Percentiles rank a stretch among this genome's conserved stretches.
Evolutionary conservation across 768 basidiomycete species (phyloP).

Genomic region (Termitomyces sp.): DNA sequence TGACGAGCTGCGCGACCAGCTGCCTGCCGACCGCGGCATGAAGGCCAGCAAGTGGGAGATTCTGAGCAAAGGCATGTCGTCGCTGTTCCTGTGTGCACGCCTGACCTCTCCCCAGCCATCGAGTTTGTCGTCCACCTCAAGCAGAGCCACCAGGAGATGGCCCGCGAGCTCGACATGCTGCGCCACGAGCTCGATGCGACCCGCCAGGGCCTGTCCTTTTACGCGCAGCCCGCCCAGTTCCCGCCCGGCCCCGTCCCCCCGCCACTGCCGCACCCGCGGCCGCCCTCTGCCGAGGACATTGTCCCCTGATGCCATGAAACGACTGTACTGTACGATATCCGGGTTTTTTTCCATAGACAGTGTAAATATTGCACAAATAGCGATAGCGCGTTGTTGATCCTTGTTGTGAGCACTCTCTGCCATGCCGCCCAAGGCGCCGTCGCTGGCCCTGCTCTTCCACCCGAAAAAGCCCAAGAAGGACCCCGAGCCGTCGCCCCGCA

Average conservation of each 20-base stretch:
- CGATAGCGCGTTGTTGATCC: slow-evolving; percentile 7
- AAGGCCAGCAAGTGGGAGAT: slow-evolving; percentile 99
- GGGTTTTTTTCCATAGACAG: not conserved
- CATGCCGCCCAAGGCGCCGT: slow-evolving; percentile 38
- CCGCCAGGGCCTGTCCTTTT: slow-evolving; percentile 58
- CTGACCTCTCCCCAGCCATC: slow-evolving; percentile 49
- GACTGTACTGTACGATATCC: slow-evolving; percentile 10
- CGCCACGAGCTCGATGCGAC: slow-evolving; percentile 67
- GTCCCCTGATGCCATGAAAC: slow-evolving; percentile 39
- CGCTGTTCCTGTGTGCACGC: not conserved
- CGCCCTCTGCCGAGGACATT: slow-evolving; percentile 57
- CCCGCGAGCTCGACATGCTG: slow-evolving; percentile 71
- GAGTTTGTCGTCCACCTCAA: slow-evolving; percentile 84
- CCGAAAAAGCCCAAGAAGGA: slow-evolving; percentile 49
- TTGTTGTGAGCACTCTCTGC: not conserved
- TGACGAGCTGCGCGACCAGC: slow-evolving; percentile 89
- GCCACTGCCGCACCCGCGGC: slow-evolving; percentile 38
- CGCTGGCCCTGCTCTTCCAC: slow-evolving; percentile 52
- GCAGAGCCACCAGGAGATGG: slow-evolving; percentile 69
- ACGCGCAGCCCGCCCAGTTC: slow-evolving; percentile 36
- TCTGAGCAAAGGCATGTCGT: slow-evolving; percentile 83
- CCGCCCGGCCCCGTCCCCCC: slow-evolving; percentile 38
- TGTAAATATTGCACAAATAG: too few species aligned
- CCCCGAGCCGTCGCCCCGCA: slow-evolving; percentile 31
- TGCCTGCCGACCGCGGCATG: slow-evolving; percentile 90